These are phyloP conservation scores for Epichloe scottii DNA, from an alignment of 2,329 filamentous ascomycete genomes.

Conservation along the genomic window DNA sequence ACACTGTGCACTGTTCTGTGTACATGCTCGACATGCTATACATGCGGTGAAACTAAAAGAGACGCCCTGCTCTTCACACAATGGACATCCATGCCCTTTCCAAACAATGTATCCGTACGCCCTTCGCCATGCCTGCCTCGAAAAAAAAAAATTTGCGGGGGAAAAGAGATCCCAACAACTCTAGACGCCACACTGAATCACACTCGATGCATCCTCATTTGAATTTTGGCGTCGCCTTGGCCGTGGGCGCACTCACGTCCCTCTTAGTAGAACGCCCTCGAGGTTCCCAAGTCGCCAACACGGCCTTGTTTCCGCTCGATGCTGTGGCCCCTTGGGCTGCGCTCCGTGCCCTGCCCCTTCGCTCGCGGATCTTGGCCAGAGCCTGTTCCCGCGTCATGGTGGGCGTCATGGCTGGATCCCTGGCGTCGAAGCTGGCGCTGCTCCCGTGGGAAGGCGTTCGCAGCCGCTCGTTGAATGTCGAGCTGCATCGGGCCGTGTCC, in stretches of 20 bases:
- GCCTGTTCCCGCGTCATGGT: slow-evolving; percentile 64
- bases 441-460: slow-evolving; percentile 31
- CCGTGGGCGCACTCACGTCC: slow-evolving; percentile 36
- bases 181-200: neutral
- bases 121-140: slow-evolving; percentile 6
- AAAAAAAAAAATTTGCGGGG: neutral
- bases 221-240: slow-evolving; percentile 6
- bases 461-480: slow-evolving; percentile 31
- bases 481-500: slow-evolving; percentile 25
- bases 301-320: slow-evolving; percentile 43
- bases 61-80: neutral
- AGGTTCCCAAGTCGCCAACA: slow-evolving; percentile 27
- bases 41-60: neutral
- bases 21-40: neutral
- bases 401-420: slow-evolving; percentile 46
- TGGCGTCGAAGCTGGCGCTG: slow-evolving; percentile 35
- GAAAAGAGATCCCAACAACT: neutral
- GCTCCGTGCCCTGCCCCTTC: slow-evolving; percentile 58
- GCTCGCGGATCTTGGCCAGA: slow-evolving; percentile 60
- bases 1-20: neutral
- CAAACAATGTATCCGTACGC: slow-evolving; percentile 2
- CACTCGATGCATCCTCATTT: neutral
- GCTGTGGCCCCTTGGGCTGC: slow-evolving; percentile 51
- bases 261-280: slow-evolving; percentile 21
- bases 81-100: neutral